Evolutionary conservation across 2,329 filamentous ascomycete genomes (phyloP), one percentile per base, ranked within the genome.

Genomic region (Fusarium sp.): DNA sequence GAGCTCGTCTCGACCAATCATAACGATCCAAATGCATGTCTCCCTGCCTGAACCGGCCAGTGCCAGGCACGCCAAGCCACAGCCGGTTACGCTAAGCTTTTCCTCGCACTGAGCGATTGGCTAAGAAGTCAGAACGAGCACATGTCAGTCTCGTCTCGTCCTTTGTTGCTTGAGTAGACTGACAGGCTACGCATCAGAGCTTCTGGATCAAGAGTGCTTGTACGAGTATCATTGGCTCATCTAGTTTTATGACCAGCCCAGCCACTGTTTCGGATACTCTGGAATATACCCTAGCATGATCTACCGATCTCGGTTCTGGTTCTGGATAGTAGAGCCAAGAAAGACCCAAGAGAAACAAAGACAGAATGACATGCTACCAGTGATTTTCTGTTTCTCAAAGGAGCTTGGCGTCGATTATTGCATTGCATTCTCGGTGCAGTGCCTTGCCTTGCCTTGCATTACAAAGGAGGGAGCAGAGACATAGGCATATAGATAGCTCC

Each of bases 401-500:
- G 20, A 66, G 61, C 55, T 49, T 66, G 62, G 55, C 47, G 30
- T 55, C 22, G n/a, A 13, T 20, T 40, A 29, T 41, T 42, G 24
- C 49, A 11, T 42, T 53, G 49, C 32, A 14, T 42, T 42, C 24
- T 16, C 49, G 12, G 13, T 53, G 30, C 12, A 53, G 34, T 29
- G 49, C 34, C 24, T 29, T 42, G 18, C 32, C 25, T 41, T 41
- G 49, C 34, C 34, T 42, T 42, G 32, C 49, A 53, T 53, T 53
- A 29, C 34, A 29, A 53, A 53, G 49, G 37, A 34, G 25, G 44
- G 44, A 44, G 42, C 40, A 61, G 62, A 70, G 67, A 72, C 66
- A 67, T 73, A 60, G 63, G 67, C 60, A 64, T 74, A 75, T 75
- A 75, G 63, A 73, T 67, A 65, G 59, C 57, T 71, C 63, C 68